Evolutionary conservation across 495 filamentous ascomycete species (phyloP).

Genomic region (Penicillium pancosmium): DNA sequence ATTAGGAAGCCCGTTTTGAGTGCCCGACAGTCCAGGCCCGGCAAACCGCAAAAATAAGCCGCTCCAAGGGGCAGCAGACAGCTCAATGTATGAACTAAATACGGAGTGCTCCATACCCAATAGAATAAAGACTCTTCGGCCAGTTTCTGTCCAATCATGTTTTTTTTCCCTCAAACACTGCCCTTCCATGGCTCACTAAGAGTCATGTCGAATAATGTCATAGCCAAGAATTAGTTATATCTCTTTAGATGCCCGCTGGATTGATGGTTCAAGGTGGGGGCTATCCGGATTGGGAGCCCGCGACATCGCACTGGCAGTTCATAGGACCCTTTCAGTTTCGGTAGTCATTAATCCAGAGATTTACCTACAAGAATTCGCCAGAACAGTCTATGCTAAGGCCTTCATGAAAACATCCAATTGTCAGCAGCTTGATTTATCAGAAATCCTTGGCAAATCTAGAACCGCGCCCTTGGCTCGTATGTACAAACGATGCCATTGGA

Average conservation of each 20-base stretch:
- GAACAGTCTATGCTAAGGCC: background rate
- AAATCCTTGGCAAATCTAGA: background rate
- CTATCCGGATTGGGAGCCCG: constrained; percentile 15
- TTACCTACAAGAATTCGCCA: no score
- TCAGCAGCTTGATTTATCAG: constrained; percentile 1
- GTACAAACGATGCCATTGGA: no score
- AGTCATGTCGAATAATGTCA: no score
- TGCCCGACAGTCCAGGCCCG: constrained; percentile 1
- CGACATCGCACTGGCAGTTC: constrained; percentile 1
- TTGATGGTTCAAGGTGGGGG: background rate
- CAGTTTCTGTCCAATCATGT: background rate
- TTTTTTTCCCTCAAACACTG: background rate
- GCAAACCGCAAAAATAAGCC: background rate
- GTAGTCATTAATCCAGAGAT: no score
- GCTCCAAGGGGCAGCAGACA: background rate
- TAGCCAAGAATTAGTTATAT: no score
- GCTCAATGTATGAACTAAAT: no score
- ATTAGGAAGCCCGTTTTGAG: background rate
- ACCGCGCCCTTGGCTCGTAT: background rate
- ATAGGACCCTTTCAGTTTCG: no score
- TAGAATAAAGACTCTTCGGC: background rate
- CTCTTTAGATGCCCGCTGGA: no score
- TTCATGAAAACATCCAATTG: background rate
- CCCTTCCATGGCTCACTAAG: no score
- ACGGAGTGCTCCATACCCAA: no score